These are phyloP conservation scores for Cystobasidiaceae sp. DNA, from an alignment of 1,284 basidiomycete species.

Conservation along the genomic window DNA sequence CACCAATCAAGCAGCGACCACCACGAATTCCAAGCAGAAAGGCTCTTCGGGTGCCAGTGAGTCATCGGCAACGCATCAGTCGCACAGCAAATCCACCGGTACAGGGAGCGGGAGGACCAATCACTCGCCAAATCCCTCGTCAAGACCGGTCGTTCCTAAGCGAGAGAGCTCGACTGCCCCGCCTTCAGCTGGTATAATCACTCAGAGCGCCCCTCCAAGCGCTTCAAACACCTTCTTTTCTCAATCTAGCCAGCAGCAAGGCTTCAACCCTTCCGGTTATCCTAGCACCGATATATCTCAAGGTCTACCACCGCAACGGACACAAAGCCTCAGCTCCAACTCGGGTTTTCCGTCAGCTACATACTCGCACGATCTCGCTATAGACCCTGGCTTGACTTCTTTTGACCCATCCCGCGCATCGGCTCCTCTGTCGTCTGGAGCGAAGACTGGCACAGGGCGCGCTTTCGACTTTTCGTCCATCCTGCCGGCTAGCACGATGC, in stretches of 20 bases:
- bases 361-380: neutral
- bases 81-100: neutral
- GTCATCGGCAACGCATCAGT: neutral
- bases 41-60: neutral
- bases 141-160: conserved; percentile 1
- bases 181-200: neutral
- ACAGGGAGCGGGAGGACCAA: too few relatives aligned
- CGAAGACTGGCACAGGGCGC: neutral
- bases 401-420: neutral
- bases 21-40: too few relatives aligned
- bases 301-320: too few relatives aligned
- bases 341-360: neutral
- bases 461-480: conserved; percentile 10
- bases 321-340: neutral
- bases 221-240: too few relatives aligned
- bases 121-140: neutral
- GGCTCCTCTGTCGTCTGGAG: too few relatives aligned
- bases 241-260: too few relatives aligned
- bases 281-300: too few relatives aligned
- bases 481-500: neutral
- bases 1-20: too few relatives aligned
- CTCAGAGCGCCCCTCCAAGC: too few relatives aligned
- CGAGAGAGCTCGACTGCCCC: conserved; percentile 2
- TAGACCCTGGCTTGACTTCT: conserved; percentile 14
- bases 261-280: too few relatives aligned